Conservation (phyloP, 192 early-diverging fungal species). For the Entomortierella beljakovae region DNA sequence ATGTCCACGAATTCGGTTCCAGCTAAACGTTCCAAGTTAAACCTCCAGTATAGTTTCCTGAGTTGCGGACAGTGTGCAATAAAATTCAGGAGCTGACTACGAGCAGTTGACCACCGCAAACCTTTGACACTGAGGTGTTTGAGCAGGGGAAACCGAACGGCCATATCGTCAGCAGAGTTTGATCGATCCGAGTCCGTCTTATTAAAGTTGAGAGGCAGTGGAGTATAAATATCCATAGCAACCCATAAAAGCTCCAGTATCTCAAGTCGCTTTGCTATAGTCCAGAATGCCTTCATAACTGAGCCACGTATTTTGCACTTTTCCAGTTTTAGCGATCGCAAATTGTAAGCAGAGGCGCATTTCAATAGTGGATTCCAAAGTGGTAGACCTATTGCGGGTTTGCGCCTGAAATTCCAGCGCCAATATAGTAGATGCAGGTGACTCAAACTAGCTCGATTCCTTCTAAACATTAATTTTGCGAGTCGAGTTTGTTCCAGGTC, state of each 20-base stretch:
- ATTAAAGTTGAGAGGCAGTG: neutral
- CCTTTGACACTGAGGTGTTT: neutral
- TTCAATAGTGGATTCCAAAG: constrained; percentile 20
- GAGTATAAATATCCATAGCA: neutral
- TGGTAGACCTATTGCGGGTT: no score
- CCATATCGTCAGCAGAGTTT: no score
- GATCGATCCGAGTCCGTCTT: neutral
- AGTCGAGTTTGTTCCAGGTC: no score
- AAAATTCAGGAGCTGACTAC: neutral
- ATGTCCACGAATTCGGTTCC: no score
- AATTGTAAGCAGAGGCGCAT: neutral
- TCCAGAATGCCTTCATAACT: constrained; percentile 19
- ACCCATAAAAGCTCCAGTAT: neutral
- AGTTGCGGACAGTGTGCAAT: neutral
- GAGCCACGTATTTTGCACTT: constrained; percentile 6
- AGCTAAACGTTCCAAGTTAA: neutral
- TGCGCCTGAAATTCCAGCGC: no score
- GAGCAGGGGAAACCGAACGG: neutral
- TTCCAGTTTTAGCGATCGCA: constrained; percentile 13
- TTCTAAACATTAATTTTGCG: no score
- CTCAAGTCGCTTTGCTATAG: constrained; percentile 10
- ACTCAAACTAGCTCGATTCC: no score
- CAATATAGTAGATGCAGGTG: no score
- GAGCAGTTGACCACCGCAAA: neutral
- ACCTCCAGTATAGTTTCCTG: neutral